These are phyloP conservation scores for Nemania abortiva DNA, from an alignment of 2,329 filamentous ascomycete species.

Conservation along the genomic window DNA sequence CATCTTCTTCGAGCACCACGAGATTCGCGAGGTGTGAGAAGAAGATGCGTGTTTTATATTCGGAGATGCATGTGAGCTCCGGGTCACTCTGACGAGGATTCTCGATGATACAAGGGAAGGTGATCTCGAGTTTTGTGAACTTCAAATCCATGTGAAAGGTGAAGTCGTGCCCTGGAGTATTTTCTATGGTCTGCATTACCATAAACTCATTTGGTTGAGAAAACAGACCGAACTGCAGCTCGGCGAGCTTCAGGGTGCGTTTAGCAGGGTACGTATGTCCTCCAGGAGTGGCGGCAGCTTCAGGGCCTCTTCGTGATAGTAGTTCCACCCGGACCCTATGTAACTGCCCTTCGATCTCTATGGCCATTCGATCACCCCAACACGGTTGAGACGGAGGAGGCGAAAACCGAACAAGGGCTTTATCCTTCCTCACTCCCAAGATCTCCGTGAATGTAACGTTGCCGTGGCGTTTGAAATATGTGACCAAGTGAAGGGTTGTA, in stretches of 20 bases:
- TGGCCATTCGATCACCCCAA: constrained; percentile 36
- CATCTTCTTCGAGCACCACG: constrained; percentile 52
- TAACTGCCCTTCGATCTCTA: constrained; percentile 34
- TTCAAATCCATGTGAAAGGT: constrained; percentile 56
- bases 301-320: constrained; percentile 6
- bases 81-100: constrained; percentile 43
- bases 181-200: constrained; percentile 63
- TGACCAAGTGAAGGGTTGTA: constrained; percentile 40
- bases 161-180: constrained; percentile 42
- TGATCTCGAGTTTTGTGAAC: constrained; percentile 55
- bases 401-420: constrained; percentile 37
- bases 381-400: constrained; percentile 41
- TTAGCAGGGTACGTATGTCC: constrained; percentile 33
- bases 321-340: constrained; percentile 30
- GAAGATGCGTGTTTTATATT: constrained; percentile 59
- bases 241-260: constrained; percentile 35
- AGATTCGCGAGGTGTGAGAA: constrained; percentile 62
- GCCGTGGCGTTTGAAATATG: constrained; percentile 38
- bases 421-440: constrained; percentile 26
- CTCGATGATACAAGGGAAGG: constrained; percentile 52
- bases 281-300: constrained; percentile 27
- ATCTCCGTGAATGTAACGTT: constrained; percentile 41
- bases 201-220: constrained; percentile 65
- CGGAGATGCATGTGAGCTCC: constrained; percentile 30
- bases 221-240: constrained; percentile 46